phyloP scores from a whole-genome alignment of 1,139 yeast species.

The Pichia sp. region DNA sequence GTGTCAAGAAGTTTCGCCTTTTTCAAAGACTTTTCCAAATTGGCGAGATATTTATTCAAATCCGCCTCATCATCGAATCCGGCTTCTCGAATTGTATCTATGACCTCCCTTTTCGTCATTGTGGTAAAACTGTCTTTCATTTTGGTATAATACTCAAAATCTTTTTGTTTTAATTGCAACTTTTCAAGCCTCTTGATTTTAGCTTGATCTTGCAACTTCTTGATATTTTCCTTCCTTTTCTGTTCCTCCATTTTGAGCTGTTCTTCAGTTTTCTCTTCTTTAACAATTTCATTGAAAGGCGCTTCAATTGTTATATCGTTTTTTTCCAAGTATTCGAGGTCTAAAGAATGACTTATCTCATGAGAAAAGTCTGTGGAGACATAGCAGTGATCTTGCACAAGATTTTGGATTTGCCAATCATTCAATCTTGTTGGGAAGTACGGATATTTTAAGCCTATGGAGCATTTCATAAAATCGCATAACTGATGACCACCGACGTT shows the following conservation, averaged over 20 bases:
- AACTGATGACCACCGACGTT: slow-evolving; percentile 91
- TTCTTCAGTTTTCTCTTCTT: slow-evolving; percentile 76
- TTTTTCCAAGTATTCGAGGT: slow-evolving; percentile 57
- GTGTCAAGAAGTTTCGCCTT: slow-evolving; percentile 63
- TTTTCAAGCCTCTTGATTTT: slow-evolving; percentile 79
- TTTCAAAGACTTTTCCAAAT: slow-evolving; percentile 65
- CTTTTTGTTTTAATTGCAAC: slow-evolving; percentile 74
- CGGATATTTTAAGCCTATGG: slow-evolving; percentile 81
- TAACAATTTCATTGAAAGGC: slow-evolving; percentile 62
- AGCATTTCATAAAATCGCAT: slow-evolving; percentile 56
- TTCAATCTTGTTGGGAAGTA: slow-evolving; percentile 77
- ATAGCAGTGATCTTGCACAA: slow-evolving; percentile 76
- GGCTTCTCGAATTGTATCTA: slow-evolving; percentile 56
- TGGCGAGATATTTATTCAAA: slow-evolving; percentile 62
- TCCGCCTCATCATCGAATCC: slow-evolving; percentile 76
- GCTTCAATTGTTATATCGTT: slow-evolving; percentile 79
- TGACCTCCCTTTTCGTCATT: slow-evolving; percentile 44
- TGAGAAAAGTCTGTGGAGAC: slow-evolving; percentile 63
- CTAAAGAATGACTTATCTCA: slow-evolving; percentile 57
- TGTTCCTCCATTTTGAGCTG: slow-evolving; percentile 75
- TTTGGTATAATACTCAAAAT: slow-evolving; percentile 63
- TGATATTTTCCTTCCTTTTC: slow-evolving; percentile 80
- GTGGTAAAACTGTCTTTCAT: slow-evolving; percentile 51
- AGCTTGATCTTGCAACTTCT: slow-evolving; percentile 89
- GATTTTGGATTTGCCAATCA: slow-evolving; percentile 56